Evolutionary conservation across 805 yeast species (phyloP), one percentile per base, ranked within the genome.

Genomic region (Metschnikowia koreensis): DNA sequence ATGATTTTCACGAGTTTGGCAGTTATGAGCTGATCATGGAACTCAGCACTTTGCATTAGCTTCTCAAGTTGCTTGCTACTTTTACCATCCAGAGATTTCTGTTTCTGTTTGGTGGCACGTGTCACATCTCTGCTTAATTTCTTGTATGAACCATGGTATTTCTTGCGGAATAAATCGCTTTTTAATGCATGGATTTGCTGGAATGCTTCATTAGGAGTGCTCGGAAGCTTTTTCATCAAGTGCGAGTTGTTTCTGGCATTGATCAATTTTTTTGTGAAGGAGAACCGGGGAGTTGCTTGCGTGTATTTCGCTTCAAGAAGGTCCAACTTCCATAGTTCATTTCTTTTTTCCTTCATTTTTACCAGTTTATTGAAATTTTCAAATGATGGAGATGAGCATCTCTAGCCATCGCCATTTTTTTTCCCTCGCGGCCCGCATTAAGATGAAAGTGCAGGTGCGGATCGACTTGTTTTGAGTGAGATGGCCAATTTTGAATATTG

Each of bases 291-390:
- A 16, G 66, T 60, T 27, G 69, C 58, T 6, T 69, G 61, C 31
- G 73, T 62, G 66, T 71, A 81, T 59, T 78, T 76, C 38, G 74
- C 71, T 58, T 84, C 87, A 37, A 84, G 66, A 27, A 82, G 63
- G 60, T 84, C 89, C 42, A 84, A 66, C 58, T 77, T 77, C 81
- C 84, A 81, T 41, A 76, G 55, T 13, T 60, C 62, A 36, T 66
- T 65, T 53, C 75, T 78, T 48, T 74, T 75, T 57, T 71, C 72
- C 50, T 61, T 64, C 53, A 59, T 55, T 17, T 16, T 22, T 44
- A n/a, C 33, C 11, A 16, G 2, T 31, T 7, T n/a, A 26, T 42
- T 39, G 13, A 22, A 22, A 6, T 39, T 10, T 39, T 2, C 6
- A 10, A 6, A 31, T 31, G 39, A 12, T 39, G 27, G 52, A 42